Conservation (phyloP, 371 early-diverging fungal genomes). For the Mortierella polycephala region DNA sequence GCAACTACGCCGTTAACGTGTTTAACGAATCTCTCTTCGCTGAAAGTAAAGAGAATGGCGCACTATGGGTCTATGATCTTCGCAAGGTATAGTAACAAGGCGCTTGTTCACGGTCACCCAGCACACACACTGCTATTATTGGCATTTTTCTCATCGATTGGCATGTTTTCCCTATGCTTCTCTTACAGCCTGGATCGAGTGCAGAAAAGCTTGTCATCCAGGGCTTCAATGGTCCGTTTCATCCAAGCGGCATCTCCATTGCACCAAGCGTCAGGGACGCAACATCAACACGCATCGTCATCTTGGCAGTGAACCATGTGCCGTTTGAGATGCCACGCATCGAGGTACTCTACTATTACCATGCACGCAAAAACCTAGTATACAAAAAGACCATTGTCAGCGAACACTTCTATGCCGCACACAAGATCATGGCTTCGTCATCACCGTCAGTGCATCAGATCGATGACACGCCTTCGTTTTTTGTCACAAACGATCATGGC, state of each 20-base stretch:
- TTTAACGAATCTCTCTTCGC: background rate
- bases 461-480: conserved; percentile 1
- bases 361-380: background rate
- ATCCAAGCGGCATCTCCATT: background rate
- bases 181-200: background rate
- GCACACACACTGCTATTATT: no score
- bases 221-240: background rate
- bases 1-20: background rate
- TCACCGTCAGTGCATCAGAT: background rate
- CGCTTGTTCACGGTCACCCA: background rate
- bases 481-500: background rate
- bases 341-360: background rate
- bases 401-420: background rate
- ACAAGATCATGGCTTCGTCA: background rate
- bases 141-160: background rate
- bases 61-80: background rate
- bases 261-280: background rate
- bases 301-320: conserved; percentile 1
- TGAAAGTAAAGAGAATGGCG: background rate
- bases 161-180: no score
- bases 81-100: background rate
- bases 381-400: background rate
- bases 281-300: background rate
- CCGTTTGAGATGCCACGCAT: background rate
- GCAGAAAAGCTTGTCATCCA: background rate